Conservation (phyloP, 345 rosid species). For the Aegle marmelos region DNA sequence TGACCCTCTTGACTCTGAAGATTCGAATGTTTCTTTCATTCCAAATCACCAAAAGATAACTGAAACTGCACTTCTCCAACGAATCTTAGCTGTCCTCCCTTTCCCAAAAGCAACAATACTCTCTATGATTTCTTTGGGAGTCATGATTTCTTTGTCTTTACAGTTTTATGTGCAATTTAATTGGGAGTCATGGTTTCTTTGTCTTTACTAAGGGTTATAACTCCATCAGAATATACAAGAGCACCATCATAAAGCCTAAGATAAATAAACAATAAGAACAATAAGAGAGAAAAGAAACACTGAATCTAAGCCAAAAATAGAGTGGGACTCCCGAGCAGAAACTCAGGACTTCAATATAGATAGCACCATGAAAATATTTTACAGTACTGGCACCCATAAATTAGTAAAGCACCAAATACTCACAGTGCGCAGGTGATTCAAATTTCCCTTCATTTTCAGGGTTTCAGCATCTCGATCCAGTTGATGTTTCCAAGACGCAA, state of each 20-base stretch:
- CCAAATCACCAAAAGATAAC: no score
- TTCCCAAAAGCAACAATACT: no score
- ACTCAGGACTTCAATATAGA: neutral
- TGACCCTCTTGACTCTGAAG: no score
- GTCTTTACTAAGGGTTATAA: neutral
- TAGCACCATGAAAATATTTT: neutral
- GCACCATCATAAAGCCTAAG: neutral
- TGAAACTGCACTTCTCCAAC: no score
- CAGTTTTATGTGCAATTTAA: no score
- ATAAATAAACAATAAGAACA: neutral
- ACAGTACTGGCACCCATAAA: neutral
- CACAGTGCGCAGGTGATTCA: conserved; percentile 61
- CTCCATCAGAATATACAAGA: neutral
- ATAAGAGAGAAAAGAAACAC: neutral
- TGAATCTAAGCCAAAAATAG: neutral
- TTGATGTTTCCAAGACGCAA: conserved; percentile 74
- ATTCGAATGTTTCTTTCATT: no score
- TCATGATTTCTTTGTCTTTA: no score
- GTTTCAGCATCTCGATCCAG: conserved; percentile 81
- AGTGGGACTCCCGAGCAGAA: neutral
- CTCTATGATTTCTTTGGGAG: no score
- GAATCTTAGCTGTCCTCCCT: no score
- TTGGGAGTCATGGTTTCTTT: no score
- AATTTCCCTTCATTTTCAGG: conserved; percentile 76
- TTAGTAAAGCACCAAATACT: conserved; percentile 20